Evolutionary conservation across 371 early-diverging fungal genomes (phyloP).

Genomic region (Zopfochytrium polystomum): DNA sequence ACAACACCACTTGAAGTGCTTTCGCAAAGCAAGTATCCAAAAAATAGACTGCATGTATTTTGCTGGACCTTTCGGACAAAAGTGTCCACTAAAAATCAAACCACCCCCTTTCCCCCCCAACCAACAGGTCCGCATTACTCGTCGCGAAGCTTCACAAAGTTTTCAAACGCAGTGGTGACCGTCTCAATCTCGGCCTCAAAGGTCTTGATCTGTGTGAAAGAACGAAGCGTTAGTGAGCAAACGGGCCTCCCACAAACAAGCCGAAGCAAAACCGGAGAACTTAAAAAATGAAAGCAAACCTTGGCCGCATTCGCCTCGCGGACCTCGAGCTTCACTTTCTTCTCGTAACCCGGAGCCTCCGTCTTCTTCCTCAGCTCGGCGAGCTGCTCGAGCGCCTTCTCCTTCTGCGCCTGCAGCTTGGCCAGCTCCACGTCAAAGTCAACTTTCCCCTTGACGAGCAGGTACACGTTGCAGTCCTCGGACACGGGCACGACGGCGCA

Average conservation of each 20-base stretch:
- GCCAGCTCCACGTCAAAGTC: conserved; percentile 73
- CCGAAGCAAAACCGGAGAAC: not conserved
- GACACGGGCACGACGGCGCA: conserved; percentile 64
- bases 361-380: conserved; percentile 57
- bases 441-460: conserved; percentile 73
- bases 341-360: conserved; percentile 59
- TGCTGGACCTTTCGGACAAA: not conserved
- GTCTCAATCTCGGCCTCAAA: conserved; percentile 70
- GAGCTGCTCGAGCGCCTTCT: conserved; percentile 54
- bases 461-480: conserved; percentile 57
- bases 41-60: not conserved
- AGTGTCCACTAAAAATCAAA: not conserved
- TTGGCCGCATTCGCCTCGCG: conserved; percentile 63
- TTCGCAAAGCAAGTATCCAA: not conserved
- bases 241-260: not conserved
- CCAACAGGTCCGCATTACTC: conserved; percentile 14
- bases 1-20: not conserved
- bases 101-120: not conserved
- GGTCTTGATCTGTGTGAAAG: conserved; percentile 50
- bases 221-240: no score
- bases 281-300: conserved; percentile 17
- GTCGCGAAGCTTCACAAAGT: conserved; percentile 60
- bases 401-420: conserved; percentile 66
- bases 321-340: conserved; percentile 61
- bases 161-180: conserved; percentile 57